These are phyloP conservation scores for Stachybotrys chartarum DNA, from an alignment of 2,329 filamentous ascomycete genomes.

Conservation along the genomic window DNA sequence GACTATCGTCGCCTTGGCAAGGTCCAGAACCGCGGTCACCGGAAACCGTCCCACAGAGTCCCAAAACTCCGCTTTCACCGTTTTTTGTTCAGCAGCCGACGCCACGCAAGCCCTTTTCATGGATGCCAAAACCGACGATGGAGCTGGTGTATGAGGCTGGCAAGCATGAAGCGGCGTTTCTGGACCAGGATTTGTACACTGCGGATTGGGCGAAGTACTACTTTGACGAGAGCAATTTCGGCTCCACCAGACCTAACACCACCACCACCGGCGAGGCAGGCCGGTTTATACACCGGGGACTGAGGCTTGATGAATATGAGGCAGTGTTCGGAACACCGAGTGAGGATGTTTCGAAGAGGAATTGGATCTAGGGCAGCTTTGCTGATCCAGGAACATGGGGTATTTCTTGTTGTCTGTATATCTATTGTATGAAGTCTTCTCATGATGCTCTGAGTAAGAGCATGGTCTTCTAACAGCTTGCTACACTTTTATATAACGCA, in stretches of 20 bases:
- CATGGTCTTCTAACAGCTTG: neutral
- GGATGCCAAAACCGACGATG: conserved; percentile 13
- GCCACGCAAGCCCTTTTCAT: conserved; percentile 12
- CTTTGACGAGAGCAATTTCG: conserved; percentile 17
- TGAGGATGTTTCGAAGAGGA: conserved; percentile 10
- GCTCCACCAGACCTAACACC: conserved; percentile 2
- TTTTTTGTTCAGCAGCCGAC: neutral
- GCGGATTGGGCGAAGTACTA: conserved; percentile 24
- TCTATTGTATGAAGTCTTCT: too few species aligned
- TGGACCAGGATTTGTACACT: conserved; percentile 13
- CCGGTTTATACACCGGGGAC: conserved; percentile 7
- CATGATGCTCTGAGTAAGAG: neutral
- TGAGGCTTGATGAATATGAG: conserved; percentile 12
- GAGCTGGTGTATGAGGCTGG: conserved; percentile 11
- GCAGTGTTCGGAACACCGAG: conserved; percentile 11
- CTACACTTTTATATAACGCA: neutral
- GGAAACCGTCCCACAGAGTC: conserved; percentile 3
- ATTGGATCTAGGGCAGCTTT: conserved; percentile 12
- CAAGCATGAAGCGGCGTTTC: conserved; percentile 1
- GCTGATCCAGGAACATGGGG: too few species aligned
- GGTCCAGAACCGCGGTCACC: neutral
- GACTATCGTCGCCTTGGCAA: neutral
- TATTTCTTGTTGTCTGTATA: too few species aligned
- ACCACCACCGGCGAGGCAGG: conserved; percentile 1
- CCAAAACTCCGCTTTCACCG: conserved; percentile 3